Percentiles rank a stretch among this genome's conserved stretches.
Evolutionary conservation across 2,329 filamentous ascomycete genomes (phyloP).

Genomic region (Aspergillus carbonarius): DNA sequence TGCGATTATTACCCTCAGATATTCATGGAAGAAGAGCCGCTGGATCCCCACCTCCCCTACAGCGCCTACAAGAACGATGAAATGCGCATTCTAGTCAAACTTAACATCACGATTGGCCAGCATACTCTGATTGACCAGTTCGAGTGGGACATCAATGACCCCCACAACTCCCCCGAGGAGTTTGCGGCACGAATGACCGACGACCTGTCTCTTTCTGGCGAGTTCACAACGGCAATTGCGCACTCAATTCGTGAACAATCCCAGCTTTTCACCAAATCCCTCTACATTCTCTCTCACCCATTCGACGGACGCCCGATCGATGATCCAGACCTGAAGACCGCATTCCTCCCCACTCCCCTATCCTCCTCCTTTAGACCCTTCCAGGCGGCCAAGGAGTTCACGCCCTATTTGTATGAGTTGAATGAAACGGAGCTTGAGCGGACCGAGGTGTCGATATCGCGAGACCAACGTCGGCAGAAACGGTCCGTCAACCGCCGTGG

Average conservation of each 20-base stretch:
- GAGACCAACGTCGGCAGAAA: conserved; percentile 92
- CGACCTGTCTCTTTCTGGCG: conserved; percentile 86
- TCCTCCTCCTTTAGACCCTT: conserved; percentile 82
- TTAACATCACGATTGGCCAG: conserved; percentile 95
- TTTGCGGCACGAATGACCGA: conserved; percentile 87
- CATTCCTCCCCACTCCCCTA: conserved; percentile 83
- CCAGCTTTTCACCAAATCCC: conserved; percentile 87
- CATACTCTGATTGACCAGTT: conserved; percentile 96
- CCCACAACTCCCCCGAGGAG: conserved; percentile 88
- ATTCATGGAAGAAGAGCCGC: conserved; percentile 81
- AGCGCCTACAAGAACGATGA: conserved; percentile 97
- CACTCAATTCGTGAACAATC: conserved; percentile 96
- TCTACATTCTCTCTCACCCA: conserved; percentile 90
- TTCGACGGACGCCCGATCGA: conserved; percentile 94
- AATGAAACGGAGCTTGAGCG: conserved; percentile 86
- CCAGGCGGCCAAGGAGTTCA: conserved; percentile 90
- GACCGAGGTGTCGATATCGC: conserved; percentile 87
- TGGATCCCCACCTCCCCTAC: conserved; percentile 88
- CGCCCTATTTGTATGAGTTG: conserved; percentile 90
- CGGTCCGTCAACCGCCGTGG: conserved; percentile 90
- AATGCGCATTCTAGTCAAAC: conserved; percentile 92
- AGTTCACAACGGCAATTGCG: conserved; percentile 96
- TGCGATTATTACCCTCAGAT: conserved; percentile 92
- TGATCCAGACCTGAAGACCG: conserved; percentile 80
- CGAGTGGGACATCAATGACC: conserved; percentile 98